Conservation (phyloP, 2,329 filamentous ascomycete species). For the Penicillium nordicum region DNA sequence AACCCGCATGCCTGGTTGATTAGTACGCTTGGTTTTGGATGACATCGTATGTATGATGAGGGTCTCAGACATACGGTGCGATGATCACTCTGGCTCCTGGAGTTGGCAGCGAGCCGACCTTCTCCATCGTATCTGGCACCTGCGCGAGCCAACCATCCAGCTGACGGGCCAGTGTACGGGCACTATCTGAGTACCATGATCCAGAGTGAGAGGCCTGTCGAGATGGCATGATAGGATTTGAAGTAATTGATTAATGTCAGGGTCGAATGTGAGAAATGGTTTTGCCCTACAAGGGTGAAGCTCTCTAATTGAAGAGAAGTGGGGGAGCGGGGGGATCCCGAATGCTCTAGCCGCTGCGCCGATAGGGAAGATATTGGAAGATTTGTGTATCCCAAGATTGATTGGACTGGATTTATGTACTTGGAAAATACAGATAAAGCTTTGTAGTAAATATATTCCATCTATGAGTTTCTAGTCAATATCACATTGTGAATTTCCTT, state of each 20-base stretch:
- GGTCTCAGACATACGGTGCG: conserved; percentile 67
- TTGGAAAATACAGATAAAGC: neutral
- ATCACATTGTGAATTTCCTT: neutral
- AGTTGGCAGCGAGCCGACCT: conserved; percentile 64
- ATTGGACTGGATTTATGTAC: neutral
- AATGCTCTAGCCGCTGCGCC: neutral
- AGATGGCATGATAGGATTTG: conserved; percentile 31
- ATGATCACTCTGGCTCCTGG: conserved; percentile 79
- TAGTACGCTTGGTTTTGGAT: conserved; percentile 9
- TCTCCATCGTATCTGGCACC: conserved; percentile 65
- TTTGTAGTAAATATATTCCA: neutral
- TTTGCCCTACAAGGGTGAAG: conserved; percentile 6
- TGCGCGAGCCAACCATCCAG: conserved; percentile 71
- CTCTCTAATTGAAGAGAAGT: conserved; percentile 21
- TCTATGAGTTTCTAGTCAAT: neutral
- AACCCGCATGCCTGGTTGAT: conserved; percentile 76
- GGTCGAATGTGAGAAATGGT: neutral
- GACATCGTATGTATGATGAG: neutral
- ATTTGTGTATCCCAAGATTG: neutral
- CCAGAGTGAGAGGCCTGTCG: conserved; percentile 72
- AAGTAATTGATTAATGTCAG: neutral
- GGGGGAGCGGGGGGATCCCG: conserved; percentile 25
- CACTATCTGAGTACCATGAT: conserved; percentile 74
- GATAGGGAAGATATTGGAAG: neutral
- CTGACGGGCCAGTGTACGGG: conserved; percentile 59